Conservation (phyloP, 805 yeast genomes). For the Candida patagonica region DNA sequence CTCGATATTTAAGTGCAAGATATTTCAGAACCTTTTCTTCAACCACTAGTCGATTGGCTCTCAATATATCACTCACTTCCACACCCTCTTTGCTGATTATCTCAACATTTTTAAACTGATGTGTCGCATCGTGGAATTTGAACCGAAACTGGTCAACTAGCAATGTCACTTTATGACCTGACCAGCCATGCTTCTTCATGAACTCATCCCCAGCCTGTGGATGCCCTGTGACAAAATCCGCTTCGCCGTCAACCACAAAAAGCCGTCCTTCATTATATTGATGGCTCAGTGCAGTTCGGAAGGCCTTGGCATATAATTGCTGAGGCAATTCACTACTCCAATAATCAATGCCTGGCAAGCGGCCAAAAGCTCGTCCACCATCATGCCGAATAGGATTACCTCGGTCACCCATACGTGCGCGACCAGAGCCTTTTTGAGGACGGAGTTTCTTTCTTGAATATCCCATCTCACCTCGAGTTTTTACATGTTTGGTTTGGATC, state of each 20-base stretch:
- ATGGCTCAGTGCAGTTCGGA: slow-evolving; percentile 73
- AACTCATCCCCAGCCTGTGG: slow-evolving; percentile 42
- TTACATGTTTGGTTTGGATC: slow-evolving; percentile 82
- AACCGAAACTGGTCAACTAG: slow-evolving; percentile 51
- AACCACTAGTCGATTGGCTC: slow-evolving; percentile 65
- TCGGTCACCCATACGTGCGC: slow-evolving; percentile 93
- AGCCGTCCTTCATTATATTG: slow-evolving; percentile 70
- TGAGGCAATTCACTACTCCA: slow-evolving; percentile 68
- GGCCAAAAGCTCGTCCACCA: slow-evolving; percentile 84
- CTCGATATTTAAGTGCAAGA: slow-evolving; percentile 27
- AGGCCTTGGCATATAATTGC: slow-evolving; percentile 65
- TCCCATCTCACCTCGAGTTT: slow-evolving; percentile 79
- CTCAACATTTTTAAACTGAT: slow-evolving; percentile 40
- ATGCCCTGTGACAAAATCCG: slow-evolving; percentile 28
- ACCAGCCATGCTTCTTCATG: slow-evolving; percentile 34
- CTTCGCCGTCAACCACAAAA: slow-evolving; percentile 52
- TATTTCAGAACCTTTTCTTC: slow-evolving; percentile 69
- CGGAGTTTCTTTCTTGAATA: slow-evolving; percentile 73
- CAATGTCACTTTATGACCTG: slow-evolving; percentile 40
- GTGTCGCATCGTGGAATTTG: slow-evolving; percentile 55
- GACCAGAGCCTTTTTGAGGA: slow-evolving; percentile 91
- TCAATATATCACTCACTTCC: slow-evolving; percentile 73
- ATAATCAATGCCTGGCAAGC: slow-evolving; percentile 76
- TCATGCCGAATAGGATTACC: slow-evolving; percentile 87
- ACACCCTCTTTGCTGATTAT: slow-evolving; percentile 68